phyloP scores from a whole-genome alignment of 805 yeast species.

The Myxozyma vanderwaltii region DNA sequence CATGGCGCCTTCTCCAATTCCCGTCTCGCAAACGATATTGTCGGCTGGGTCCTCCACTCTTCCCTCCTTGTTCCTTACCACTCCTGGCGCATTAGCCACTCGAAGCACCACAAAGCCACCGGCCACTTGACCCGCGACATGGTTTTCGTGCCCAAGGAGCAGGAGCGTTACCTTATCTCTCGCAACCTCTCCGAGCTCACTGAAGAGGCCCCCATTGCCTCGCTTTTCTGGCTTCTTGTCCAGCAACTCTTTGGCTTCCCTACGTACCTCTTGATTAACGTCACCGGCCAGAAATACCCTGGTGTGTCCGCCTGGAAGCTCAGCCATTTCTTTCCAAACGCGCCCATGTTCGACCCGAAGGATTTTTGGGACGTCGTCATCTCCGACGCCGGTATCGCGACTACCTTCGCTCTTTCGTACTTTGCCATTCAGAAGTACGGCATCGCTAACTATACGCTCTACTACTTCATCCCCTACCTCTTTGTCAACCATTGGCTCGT shows the following conservation, averaged over 20 bases:
- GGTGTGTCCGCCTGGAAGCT: constrained; percentile 52
- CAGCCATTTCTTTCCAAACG: constrained; percentile 71
- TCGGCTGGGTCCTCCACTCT: constrained; percentile 84
- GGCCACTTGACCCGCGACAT: constrained; percentile 81
- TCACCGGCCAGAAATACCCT: constrained; percentile 70
- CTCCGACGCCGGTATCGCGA: constrained; percentile 67
- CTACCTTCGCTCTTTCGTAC: constrained; percentile 50
- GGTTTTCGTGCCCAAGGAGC: constrained; percentile 78
- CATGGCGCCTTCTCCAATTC: constrained; percentile 82
- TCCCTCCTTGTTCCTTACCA: constrained; percentile 79
- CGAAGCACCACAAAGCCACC: constrained; percentile 88
- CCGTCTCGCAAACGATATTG: constrained; percentile 69
- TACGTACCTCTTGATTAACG: constrained; percentile 65
- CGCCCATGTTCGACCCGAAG: constrained; percentile 73
- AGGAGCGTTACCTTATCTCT: constrained; percentile 53
- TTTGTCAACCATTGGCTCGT: constrained; percentile 91
- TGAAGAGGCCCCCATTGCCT: constrained; percentile 74
- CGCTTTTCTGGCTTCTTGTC: constrained; percentile 55
- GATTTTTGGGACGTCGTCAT: constrained; percentile 72
- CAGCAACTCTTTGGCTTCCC: constrained; percentile 85
- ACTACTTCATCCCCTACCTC: constrained; percentile 76
- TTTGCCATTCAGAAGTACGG: constrained; percentile 67
- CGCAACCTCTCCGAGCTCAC: constrained; percentile 54
- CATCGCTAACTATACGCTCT: constrained; percentile 59
- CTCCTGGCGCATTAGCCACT: constrained; percentile 82